These are phyloP conservation scores for Sphagnum magellanicum DNA, from an alignment of 228 moss, liverwort and hornwort genomes.

Conservation along the genomic window DNA sequence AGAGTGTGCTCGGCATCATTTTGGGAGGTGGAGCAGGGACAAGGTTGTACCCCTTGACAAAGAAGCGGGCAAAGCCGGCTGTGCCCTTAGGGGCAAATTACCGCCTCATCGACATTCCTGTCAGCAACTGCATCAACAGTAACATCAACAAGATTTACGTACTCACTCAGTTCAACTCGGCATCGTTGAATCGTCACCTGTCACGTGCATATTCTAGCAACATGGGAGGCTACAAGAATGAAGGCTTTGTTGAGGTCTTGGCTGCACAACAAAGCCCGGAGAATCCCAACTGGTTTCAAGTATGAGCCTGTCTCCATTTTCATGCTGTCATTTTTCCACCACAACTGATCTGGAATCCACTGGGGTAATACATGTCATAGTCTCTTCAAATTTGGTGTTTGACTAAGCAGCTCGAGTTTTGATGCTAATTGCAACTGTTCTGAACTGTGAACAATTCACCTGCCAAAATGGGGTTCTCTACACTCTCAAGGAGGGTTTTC, in stretches of 20 bases:
- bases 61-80: conserved; percentile 79
- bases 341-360: no score
- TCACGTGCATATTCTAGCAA: conserved; percentile 68
- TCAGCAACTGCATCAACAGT: conserved; percentile 84
- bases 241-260: conserved; percentile 72
- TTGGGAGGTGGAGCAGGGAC: conserved; percentile 71
- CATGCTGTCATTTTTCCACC: no score
- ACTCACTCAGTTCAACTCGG: conserved; percentile 80
- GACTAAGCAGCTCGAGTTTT: no score
- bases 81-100: conserved; percentile 74
- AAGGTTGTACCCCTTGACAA: conserved; percentile 62
- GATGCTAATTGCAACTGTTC: no score
- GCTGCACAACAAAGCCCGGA: conserved; percentile 78
- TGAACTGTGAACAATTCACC: no score
- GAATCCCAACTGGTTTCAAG: conserved; percentile 77
- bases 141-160: conserved; percentile 77
- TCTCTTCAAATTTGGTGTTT: no score
- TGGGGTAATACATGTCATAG: no score
- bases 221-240: conserved; percentile 71
- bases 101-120: conserved; percentile 69
- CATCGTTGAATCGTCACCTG: conserved; percentile 70
- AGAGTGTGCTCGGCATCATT: conserved; percentile 71
- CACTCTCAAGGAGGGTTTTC: no score
- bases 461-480: no score
- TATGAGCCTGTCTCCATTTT: not conserved